Base-by-base conservation (phyloP, 805 yeast genomes). In the Metschnikowia henanensis region DNA sequence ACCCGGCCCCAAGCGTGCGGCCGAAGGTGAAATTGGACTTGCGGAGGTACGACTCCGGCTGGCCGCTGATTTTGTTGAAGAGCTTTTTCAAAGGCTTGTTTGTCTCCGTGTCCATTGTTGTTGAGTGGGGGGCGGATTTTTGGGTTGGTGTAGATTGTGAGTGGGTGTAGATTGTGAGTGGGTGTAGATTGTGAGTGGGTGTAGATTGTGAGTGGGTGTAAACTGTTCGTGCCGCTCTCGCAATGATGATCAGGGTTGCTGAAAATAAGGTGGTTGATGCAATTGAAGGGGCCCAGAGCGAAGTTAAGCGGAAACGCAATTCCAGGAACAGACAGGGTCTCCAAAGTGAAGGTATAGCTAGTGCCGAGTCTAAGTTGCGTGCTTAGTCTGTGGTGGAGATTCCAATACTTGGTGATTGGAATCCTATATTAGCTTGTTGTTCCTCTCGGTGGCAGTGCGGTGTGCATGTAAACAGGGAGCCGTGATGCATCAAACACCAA, bases 1-100 rank as follows among this genome's bases (percentile, higher is more conserved):
- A 80, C 5, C 99, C 98, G 0, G 97, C 97, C 8, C 98, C 98
- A 10, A 91, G 67, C 0, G 96, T 88, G 47, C 79, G 80, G 10
- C 91, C 92, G 61, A 90, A 87, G 7, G 82, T 78, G 58, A 88
- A 91, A 47, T 78, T 73, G 37, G 74, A 63, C 65, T 89, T 88
- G 57, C 87, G 78, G 32, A 73, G 58, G 55, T 84, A 84, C 6
- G 86, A 77, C 10, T 70, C 74, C 0, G 95, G 95, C 61, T 87
- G 94, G 5, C 91, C 88, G 35, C 80, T 68, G 17, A 87, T 58
- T 54, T 79, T 83, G 56, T 77, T 73, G 45, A 85, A 40, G 40
- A 73, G 50, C 46, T 65, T 68, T 50, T 66, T 64, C 47, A 67
- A 43, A 15, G 39, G 42, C 17, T 34, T 38, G 23, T 23, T 23